Evolutionary conservation across 805 yeast species (phyloP).

Genomic region (Metschnikowia santaceciliae): DNA sequence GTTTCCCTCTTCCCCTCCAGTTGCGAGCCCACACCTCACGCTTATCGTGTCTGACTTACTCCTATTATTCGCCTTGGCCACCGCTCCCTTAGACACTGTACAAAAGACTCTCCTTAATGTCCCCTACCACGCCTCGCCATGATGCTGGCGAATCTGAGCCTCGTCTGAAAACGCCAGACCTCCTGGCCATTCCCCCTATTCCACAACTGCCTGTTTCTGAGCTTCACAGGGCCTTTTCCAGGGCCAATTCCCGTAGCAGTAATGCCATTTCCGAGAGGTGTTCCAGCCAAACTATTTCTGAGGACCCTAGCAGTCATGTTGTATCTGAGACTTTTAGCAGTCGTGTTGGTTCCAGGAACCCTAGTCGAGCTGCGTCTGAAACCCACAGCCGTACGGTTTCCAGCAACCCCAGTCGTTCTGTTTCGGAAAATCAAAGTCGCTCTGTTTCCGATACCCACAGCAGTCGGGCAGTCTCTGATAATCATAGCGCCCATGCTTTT

Average conservation of each 20-base stretch:
- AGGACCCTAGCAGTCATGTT: neutral
- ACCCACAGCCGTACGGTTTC: too few species aligned
- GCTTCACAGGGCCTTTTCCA: conserved; percentile 10
- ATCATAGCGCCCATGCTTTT: neutral
- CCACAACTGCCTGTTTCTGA: conserved; percentile 11
- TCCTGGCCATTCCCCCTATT: neutral
- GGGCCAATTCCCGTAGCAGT: neutral
- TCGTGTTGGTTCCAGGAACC: too few species aligned
- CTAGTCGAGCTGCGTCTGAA: too few species aligned
- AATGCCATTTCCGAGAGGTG: neutral
- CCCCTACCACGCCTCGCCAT: neutral
- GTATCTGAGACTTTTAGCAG: neutral
- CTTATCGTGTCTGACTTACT: neutral
- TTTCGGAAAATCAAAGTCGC: too few species aligned
- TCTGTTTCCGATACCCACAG: neutral
- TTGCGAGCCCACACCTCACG: neutral
- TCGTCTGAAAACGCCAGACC: neutral
- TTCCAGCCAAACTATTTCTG: neutral
- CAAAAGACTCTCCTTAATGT: neutral
- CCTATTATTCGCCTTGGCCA: neutral
- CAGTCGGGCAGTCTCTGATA: neutral
- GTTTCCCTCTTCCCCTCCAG: too few species aligned
- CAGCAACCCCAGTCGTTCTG: too few species aligned
- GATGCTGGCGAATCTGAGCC: neutral
- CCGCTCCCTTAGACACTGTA: neutral